Conservation (phyloP, 1,139 yeast species). For the Yamadazyma sp. region DNA sequence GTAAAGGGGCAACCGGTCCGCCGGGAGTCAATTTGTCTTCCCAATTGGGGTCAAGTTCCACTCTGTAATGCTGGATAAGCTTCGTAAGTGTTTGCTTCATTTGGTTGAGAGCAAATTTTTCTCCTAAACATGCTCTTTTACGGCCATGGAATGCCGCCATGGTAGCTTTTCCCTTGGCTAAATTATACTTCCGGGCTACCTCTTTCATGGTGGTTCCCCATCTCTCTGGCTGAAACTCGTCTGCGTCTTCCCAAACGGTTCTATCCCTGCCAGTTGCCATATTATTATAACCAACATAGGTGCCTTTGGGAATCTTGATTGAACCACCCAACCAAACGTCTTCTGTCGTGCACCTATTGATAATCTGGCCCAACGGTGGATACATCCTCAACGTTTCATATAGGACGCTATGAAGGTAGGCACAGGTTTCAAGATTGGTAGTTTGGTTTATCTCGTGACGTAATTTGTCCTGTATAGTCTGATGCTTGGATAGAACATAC, state of each 20-base stretch:
- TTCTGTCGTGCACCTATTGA: constrained; percentile 48
- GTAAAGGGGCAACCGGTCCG: constrained; percentile 28
- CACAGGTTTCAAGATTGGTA: constrained; percentile 8
- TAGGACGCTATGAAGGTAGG: constrained; percentile 31
- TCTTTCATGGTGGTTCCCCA: constrained; percentile 51
- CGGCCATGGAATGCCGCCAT: constrained; percentile 64
- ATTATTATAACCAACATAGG: constrained; percentile 58
- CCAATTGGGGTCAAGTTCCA: constrained; percentile 47
- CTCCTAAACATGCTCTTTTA: constrained; percentile 62
- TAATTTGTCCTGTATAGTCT: constrained; percentile 33
- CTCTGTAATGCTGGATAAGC: constrained; percentile 32
- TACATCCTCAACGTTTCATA: constrained; percentile 53
- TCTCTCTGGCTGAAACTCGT: constrained; percentile 50
- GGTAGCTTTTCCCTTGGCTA: constrained; percentile 43
- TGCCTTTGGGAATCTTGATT: constrained; percentile 52
- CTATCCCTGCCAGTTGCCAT: constrained; percentile 55
- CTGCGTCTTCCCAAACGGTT: constrained; percentile 47
- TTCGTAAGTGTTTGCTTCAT: constrained; percentile 37
- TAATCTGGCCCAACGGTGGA: constrained; percentile 61
- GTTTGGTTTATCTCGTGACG: constrained; percentile 15
- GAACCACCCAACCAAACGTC: constrained; percentile 37
- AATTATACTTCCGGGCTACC: constrained; percentile 37
- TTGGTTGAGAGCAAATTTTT: constrained; percentile 54
- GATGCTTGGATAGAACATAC: constrained; percentile 45
- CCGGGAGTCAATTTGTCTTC: constrained; percentile 51